Evolutionary conservation across 192 early-diverging fungal species (phyloP), one percentile per base, ranked within the genome.

Genomic region (Coemansia sp.): DNA sequence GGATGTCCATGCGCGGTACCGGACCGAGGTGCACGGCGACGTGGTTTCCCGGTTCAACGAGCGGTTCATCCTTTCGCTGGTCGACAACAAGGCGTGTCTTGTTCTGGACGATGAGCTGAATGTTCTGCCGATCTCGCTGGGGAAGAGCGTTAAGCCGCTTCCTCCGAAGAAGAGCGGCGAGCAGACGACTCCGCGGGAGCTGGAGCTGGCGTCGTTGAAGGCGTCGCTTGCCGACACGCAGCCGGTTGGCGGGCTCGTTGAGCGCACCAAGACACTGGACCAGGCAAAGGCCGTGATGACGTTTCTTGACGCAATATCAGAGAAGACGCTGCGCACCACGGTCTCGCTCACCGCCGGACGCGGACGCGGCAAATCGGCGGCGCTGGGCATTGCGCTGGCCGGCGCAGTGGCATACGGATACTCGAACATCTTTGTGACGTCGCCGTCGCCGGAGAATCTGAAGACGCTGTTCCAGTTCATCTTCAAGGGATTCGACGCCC

Each of bases 61-160:
- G 83, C 87, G 97, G 46, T 98, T 99, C 66, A 91, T 99, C 55
- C 84, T 99, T 32, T 98, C 96, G 52, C 82, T 99, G 40, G 95
- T 91, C 18, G 87, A 85, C 41, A 96, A 95, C 76, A 85, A 90
- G 26, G 87, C 89, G 15, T 98, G 95, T 75, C 74, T 99, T 58
- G 95, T 99, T 13, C 90, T 97, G 9, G 97, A 99, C 65, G 97
- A 99, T 65, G 97, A 99, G 83, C 86, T 99, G 61, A 99, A 99
- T 75, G 95, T 99, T 19, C 81, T 99, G 45, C 96, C 96, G 16
- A 85, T 99, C 46, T 96, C 93, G 48, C 86, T 90, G 16, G 97
- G 94, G 8, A 96, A 96, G 85, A 90, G 92, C 69, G 93, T 96
- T 49, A 96, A 97, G 82, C 92, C 96, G 19, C 63, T 95, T 54